Percentiles rank a stretch among this genome's conserved stretches.
These are phyloP conservation scores for Silene vulgaris DNA, from an alignment of 179 eudicot genomes.

Conservation along the genomic window DNA sequence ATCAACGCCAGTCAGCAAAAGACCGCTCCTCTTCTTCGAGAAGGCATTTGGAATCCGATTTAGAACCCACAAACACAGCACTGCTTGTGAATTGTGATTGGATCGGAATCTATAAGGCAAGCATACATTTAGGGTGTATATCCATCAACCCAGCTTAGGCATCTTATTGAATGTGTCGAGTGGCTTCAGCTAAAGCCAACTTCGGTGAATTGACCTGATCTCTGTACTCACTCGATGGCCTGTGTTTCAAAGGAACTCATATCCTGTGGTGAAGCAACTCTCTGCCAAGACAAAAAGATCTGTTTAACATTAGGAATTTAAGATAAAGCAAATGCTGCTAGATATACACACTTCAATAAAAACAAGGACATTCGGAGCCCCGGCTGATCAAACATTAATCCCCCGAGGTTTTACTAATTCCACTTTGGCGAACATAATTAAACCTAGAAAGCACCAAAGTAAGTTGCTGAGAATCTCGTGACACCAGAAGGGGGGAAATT, in stretches of 20 bases:
- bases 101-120: constrained; percentile 24
- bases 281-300: constrained; percentile 10
- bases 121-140: constrained; percentile 24
- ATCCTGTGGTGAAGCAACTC: constrained; percentile 27
- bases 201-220: constrained; percentile 20
- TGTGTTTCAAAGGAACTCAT: constrained; percentile 25
- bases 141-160: constrained; percentile 29
- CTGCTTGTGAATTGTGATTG: constrained; percentile 26
- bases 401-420: too few relatives aligned
- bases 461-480: too few relatives aligned
- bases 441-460: too few relatives aligned
- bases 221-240: constrained; percentile 30
- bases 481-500: too few relatives aligned
- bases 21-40: constrained; percentile 19
- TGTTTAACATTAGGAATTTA: background rate
- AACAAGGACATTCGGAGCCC: background rate
- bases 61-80: constrained; percentile 26
- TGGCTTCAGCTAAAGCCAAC: constrained; percentile 29
- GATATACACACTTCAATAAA: background rate
- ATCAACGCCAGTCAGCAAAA: constrained; percentile 28
- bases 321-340: background rate
- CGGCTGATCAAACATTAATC: too few relatives aligned
- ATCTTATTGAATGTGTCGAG: constrained; percentile 21
- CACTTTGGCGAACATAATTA: too few relatives aligned
- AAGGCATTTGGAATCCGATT: constrained; percentile 24